Evolutionary conservation across 176 grass and related monocot genomes (phyloP).

Genomic region (Coix lacrymajobi): DNA sequence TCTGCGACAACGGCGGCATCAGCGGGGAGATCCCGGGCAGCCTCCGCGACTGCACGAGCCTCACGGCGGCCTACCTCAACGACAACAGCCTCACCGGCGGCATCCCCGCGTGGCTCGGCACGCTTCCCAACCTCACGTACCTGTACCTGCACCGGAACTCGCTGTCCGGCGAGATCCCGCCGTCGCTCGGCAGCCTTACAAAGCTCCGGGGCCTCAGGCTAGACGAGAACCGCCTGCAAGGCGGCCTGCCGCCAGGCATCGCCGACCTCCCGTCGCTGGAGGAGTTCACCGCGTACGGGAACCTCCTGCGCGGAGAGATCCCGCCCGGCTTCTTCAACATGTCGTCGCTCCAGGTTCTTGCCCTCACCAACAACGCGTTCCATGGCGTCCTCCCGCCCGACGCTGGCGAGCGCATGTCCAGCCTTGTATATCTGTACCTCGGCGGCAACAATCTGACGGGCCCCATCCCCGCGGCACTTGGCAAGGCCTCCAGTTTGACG

Average conservation of each 20-base stretch:
- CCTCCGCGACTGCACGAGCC: no score
- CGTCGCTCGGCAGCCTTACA: background rate
- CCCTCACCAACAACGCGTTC: background rate
- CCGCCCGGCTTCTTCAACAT: background rate
- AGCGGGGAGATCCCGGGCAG: no score
- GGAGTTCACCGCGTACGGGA: background rate
- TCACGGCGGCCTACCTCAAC: no score
- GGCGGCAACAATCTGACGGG: constrained; percentile 34
- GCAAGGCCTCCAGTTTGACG: background rate
- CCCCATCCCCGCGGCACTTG: constrained; percentile 30
- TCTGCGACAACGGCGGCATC: no score
- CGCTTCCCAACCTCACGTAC: background rate
- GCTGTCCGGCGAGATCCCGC: background rate
- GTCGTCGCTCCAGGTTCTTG: background rate
- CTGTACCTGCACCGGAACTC: background rate
- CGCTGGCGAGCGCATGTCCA: background rate
- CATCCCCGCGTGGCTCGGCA: background rate
- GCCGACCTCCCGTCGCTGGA: background rate
- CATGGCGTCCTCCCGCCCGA: background rate
- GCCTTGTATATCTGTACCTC: constrained; percentile 18
- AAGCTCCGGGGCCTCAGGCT: background rate
- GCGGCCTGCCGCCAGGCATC: background rate
- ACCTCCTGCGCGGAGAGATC: background rate
- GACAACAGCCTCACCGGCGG: background rate
- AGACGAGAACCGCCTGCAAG: background rate